These are phyloP conservation scores for Abrus pulchellus DNA, from an alignment of 306 rosid species.

Conservation along the genomic window DNA sequence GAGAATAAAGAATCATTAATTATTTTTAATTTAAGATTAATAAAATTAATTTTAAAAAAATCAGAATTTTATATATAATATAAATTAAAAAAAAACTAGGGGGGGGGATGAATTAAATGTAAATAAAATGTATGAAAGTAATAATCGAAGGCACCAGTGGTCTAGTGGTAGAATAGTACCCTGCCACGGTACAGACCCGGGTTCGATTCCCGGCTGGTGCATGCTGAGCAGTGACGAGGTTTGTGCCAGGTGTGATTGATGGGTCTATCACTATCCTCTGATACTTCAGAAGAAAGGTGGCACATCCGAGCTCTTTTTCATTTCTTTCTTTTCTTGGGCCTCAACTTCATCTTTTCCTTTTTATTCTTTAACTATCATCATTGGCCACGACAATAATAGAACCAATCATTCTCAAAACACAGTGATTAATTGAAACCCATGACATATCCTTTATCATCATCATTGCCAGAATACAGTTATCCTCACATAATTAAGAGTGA, in stretches of 20 bases:
- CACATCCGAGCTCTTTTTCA: slow-evolving; percentile 30
- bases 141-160: slow-evolving; percentile 56
- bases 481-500: background rate
- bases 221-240: background rate
- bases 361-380: background rate
- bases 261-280: slow-evolving; percentile 39
- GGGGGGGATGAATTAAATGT: no score
- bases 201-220: slow-evolving; percentile 71
- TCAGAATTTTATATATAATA: no score
- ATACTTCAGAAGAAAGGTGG: background rate
- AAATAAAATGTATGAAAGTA: no score
- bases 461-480: background rate
- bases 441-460: background rate
- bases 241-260: background rate
- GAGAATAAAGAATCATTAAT: no score
- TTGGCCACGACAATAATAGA: slow-evolving; percentile 40
- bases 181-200: slow-evolving; percentile 72
- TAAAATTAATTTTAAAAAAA: no score
- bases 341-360: background rate
- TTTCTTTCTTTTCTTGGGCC: background rate
- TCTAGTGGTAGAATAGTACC: slow-evolving; percentile 71
- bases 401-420: slow-evolving; percentile 9
- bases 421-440: background rate
- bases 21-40: no score
- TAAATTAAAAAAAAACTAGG: no score